phyloP scores from a whole-genome alignment of 768 basidiomycete genomes.

The Mrakia frigida region DNA sequence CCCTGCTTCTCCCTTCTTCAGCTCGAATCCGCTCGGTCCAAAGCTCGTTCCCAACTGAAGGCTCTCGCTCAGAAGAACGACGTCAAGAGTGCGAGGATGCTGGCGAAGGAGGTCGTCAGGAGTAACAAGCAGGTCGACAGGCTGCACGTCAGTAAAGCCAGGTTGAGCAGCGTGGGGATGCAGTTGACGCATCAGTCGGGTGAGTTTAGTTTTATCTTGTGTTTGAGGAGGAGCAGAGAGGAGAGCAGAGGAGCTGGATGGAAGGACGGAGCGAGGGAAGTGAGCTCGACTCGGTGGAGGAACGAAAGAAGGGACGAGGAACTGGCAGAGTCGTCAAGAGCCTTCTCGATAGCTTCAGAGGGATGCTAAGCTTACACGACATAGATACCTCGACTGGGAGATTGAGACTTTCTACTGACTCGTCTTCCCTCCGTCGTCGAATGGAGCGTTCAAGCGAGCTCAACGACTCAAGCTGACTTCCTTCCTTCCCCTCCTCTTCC shows the following conservation, averaged over 20 bases:
- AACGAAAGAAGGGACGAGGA: too few relatives aligned
- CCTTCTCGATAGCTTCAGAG: too few relatives aligned
- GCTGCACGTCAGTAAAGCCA: constrained; percentile 84
- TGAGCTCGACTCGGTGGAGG: background rate
- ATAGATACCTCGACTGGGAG: too few relatives aligned
- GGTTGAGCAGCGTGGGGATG: constrained; percentile 79
- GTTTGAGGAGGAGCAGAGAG: background rate
- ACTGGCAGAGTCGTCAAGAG: too few relatives aligned
- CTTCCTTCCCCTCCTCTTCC: background rate
- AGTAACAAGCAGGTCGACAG: constrained; percentile 92
- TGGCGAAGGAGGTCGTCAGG: constrained; percentile 90
- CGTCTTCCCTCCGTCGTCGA: too few relatives aligned
- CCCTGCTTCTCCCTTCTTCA: constrained; percentile 40
- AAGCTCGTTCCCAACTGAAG: constrained; percentile 75
- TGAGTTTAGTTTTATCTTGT: constrained; percentile 46
- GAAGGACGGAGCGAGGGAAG: background rate
- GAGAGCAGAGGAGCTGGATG: background rate
- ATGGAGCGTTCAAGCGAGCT: too few relatives aligned
- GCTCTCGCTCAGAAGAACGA: constrained; percentile 87
- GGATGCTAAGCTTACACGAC: too few relatives aligned
- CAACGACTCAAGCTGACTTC: background rate
- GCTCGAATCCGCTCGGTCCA: constrained; percentile 76
- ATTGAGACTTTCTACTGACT: too few relatives aligned
- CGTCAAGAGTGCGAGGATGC: constrained; percentile 81
- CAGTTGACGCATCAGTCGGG: constrained; percentile 89